A percentile compares a stretch with the other conserved stretches of the same genome.
Conservation (phyloP, 306 rosid genomes). For the Purshia tridentata region DNA sequence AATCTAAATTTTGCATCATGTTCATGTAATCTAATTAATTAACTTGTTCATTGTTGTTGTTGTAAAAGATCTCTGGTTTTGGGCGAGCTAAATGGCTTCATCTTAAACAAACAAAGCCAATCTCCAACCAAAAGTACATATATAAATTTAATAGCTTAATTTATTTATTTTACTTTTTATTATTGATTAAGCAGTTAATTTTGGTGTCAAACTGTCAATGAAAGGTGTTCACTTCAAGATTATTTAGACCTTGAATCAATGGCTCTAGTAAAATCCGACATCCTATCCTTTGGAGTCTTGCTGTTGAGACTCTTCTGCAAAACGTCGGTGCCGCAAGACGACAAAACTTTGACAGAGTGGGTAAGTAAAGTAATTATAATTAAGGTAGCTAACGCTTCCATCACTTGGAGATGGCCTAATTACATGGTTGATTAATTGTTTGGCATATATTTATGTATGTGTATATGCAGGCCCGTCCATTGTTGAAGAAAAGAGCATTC, state of each 20-base stretch:
- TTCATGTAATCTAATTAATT: not conserved
- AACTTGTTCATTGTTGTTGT: not conserved
- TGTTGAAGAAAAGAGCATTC: slow-evolving; percentile 21
- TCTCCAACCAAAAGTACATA: slow-evolving; percentile 12
- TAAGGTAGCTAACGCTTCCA: too few species aligned
- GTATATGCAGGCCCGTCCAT: slow-evolving; percentile 27
- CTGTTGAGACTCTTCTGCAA: slow-evolving; percentile 33
- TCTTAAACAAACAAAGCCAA: slow-evolving; percentile 16
- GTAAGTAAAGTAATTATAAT: slow-evolving; percentile 10
- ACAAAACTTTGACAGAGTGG: slow-evolving; percentile 22
- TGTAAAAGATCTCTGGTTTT: slow-evolving; percentile 28
- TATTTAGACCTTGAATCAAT: slow-evolving; percentile 15
- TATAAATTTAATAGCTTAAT: not conserved
- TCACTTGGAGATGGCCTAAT: not conserved
- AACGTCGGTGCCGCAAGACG: slow-evolving; percentile 20
- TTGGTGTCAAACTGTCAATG: slow-evolving; percentile 6
- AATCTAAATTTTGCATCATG: not conserved
- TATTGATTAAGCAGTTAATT: not conserved
- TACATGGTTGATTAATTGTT: not conserved
- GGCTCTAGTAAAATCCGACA: slow-evolving; percentile 18
- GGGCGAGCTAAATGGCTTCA: slow-evolving; percentile 31
- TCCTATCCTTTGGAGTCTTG: slow-evolving; percentile 25
- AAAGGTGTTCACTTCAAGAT: slow-evolving; percentile 18
- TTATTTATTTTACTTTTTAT: not conserved
- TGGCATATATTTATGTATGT: not conserved